These are phyloP conservation scores for Porodaedalea pini DNA, from an alignment of 1,284 basidiomycete genomes.

Conservation along the genomic window DNA sequence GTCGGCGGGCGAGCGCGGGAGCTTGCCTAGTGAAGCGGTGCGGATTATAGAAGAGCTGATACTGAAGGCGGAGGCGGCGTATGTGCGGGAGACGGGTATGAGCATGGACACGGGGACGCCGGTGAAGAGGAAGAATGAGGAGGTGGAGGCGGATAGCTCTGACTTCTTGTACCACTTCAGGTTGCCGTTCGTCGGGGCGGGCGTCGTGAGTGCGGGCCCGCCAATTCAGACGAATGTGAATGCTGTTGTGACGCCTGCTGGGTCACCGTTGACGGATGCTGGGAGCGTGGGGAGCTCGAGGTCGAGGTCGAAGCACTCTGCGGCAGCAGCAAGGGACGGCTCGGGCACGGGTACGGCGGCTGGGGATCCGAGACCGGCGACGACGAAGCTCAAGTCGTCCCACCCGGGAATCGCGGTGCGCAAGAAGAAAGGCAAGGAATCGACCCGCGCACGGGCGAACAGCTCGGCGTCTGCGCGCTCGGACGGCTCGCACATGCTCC, in stretches of 20 bases:
- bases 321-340: background rate
- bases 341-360: background rate
- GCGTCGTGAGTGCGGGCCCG: slow-evolving; percentile 28
- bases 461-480: slow-evolving; percentile 9
- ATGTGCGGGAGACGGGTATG: background rate
- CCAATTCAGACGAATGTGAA: background rate
- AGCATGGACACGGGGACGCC: slow-evolving; percentile 25
- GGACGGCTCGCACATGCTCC: background rate
- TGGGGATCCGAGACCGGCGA: slow-evolving; percentile 8
- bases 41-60: slow-evolving; percentile 48
- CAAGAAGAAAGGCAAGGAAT: slow-evolving; percentile 6
- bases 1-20: slow-evolving; percentile 20
- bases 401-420: background rate
- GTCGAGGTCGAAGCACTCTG: background rate
- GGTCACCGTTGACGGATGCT: background rate
- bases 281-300: background rate
- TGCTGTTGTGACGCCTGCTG: background rate
- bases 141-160: slow-evolving; percentile 36
- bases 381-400: slow-evolving; percentile 9
- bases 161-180: slow-evolving; percentile 37
- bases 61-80: slow-evolving; percentile 41
- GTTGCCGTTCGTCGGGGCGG: slow-evolving; percentile 45
- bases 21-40: slow-evolving; percentile 35
- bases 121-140: slow-evolving; percentile 53
- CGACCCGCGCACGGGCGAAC: slow-evolving; percentile 8